Evolutionary conservation across 78 protist genomes (phyloP), one percentile per base, ranked within the genome.

Genomic region (Dictyostelium brefeldianum): DNA sequence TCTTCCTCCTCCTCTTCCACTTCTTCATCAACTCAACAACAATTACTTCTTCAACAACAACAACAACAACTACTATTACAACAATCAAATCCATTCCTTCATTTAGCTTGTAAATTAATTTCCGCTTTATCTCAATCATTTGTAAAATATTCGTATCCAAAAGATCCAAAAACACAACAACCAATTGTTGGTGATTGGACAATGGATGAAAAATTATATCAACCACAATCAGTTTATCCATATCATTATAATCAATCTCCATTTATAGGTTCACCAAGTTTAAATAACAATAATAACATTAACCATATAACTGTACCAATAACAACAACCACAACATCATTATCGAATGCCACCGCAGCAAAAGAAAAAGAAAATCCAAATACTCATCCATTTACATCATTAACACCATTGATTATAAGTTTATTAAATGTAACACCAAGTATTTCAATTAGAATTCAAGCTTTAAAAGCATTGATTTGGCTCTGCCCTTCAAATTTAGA

Each of bases 161-260:
- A 74, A 41, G 93, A 74, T 31, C 15, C 56, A n/a, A 64, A 12
- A 59, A 36, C 29, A 17, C 70, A 65, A 46, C 36, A 46, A 18
- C 93, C 93, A 74, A 22, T 43, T 1, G 43, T 87, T n/a, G 93
- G 93, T n/a, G 73, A 47, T 59, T 87, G 93, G 93, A 7, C 15
- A 36, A 46, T 57, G 7, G 48, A 51, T 17, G 84, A 87, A 73
- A 73, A 73, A n/a, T 54, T n/a, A 20, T 73, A 46, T 46, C 50
- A 73, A 29, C 27, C 11, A 43, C 79, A 54, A 20, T n/a, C 29
- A 31, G 14, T 18, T 27, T 54, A 78, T 31, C 65, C 57, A 25
- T 18, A 31, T 78, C 70, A 78, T 27, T 41, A 50, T 22, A 27
- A 43, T 36, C 59, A 48, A 20, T 47, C 59, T 14, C 81, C 91